Percentiles rank a stretch among this genome's conserved stretches.
These are phyloP conservation scores for Misopates orontium DNA, from an alignment of 257 asterid genomes.

Conservation along the genomic window DNA sequence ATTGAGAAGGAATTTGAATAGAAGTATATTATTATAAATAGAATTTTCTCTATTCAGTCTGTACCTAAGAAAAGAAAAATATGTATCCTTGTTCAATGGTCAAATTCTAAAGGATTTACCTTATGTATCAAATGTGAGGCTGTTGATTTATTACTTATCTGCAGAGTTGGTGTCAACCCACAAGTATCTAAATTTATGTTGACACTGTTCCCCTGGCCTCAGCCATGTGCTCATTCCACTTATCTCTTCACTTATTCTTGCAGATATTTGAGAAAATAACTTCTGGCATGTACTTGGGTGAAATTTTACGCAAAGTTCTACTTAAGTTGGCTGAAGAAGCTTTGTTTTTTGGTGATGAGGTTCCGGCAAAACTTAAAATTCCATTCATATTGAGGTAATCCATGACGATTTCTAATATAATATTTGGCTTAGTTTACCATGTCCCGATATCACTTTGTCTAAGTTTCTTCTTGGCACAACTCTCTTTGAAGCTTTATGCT, in stretches of 20 bases:
- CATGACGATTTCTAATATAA: not conserved
- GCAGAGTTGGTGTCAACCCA: not conserved
- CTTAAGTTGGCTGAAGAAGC: conserved; percentile 81
- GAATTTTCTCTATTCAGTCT: too few relatives aligned
- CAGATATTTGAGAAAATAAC: conserved; percentile 84
- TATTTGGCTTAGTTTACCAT: conserved; percentile 5
- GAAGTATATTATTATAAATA: too few relatives aligned
- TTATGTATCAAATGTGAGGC: too few relatives aligned
- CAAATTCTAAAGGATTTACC: too few relatives aligned
- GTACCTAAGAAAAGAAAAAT: too few relatives aligned
- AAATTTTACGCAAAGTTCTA: conserved; percentile 71
- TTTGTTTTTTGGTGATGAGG: conserved; percentile 74
- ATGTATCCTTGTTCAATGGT: too few relatives aligned
- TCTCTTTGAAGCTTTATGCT: not conserved
- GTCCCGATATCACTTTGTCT: not conserved
- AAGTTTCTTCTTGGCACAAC: not conserved
- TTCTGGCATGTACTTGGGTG: conserved; percentile 96
- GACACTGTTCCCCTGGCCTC: not conserved
- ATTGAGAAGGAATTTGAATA: too few relatives aligned
- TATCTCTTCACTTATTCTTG: conserved; percentile 16
- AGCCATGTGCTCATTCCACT: conserved; percentile 4
- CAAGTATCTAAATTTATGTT: not conserved
- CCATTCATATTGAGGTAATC: conserved; percentile 63
- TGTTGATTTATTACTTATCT: too few relatives aligned
- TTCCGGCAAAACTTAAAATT: conserved; percentile 64